phyloP scores from a whole-genome alignment of 2,329 filamentous ascomycete species.

The Trichoderma pleuroti region DNA sequence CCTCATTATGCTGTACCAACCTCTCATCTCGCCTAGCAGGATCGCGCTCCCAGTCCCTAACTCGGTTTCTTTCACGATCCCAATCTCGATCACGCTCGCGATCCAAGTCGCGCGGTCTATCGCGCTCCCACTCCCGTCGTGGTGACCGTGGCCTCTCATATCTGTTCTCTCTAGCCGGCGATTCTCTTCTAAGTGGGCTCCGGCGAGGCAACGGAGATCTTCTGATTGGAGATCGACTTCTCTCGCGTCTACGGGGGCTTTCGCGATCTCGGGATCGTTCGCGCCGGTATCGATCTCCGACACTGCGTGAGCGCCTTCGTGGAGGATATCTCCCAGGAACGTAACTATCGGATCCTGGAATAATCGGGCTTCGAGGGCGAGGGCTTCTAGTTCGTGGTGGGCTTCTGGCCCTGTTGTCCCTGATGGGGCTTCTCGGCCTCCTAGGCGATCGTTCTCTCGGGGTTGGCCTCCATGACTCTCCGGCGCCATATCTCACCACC shows the following conservation, averaged over 20 bases:
- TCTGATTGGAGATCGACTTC: conserved; percentile 36
- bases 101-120: conserved; percentile 33
- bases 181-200: conserved; percentile 37
- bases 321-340: conserved; percentile 43
- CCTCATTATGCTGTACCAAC: conserved; percentile 24
- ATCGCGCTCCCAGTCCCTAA: conserved; percentile 33
- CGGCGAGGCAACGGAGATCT: conserved; percentile 39
- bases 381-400: conserved; percentile 33
- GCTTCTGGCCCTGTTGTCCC: conserved; percentile 31
- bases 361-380: conserved; percentile 28
- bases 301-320: conserved; percentile 42
- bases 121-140: conserved; percentile 36
- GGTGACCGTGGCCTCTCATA: conserved; percentile 40
- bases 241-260: conserved; percentile 36
- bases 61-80: conserved; percentile 26
- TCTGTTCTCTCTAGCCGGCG: conserved; percentile 35
- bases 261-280: conserved; percentile 42
- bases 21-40: conserved; percentile 43
- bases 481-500: conserved; percentile 59
- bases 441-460: conserved; percentile 49
- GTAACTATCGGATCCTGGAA: conserved; percentile 43
- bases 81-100: conserved; percentile 33
- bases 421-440: conserved; percentile 30
- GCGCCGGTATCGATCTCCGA: conserved; percentile 40
- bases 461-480: conserved; percentile 59